These are phyloP conservation scores for Eucalyptus victrix DNA, from an alignment of 345 rosid genomes.

Conservation along the genomic window DNA sequence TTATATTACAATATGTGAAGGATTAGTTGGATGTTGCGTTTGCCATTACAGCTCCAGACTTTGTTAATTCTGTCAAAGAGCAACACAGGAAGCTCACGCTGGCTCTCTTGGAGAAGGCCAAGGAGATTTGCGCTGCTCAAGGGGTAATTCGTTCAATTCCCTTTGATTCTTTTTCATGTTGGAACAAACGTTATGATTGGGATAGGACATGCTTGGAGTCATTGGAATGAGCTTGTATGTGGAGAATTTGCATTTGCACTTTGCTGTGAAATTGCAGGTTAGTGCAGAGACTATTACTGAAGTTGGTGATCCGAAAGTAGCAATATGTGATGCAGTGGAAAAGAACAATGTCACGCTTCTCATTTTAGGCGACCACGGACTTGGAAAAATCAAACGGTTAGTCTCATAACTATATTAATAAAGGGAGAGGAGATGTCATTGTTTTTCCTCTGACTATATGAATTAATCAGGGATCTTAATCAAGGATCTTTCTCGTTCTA, in stretches of 20 bases:
- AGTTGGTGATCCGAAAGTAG: constrained; percentile 43
- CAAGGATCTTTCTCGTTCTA: background rate
- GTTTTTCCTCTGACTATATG: background rate
- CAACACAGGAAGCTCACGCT: constrained; percentile 3
- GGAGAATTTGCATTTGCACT: background rate
- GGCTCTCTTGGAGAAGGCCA: constrained; percentile 22
- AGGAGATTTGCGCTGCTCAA: constrained; percentile 9
- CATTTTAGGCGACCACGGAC: constrained; percentile 25
- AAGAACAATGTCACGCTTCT: constrained; percentile 45
- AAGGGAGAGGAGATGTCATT: background rate
- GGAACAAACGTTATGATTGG: background rate
- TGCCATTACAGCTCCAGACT: constrained; percentile 6
- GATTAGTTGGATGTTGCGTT: background rate
- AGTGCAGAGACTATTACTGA: constrained; percentile 30
- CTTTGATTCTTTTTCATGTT: background rate
- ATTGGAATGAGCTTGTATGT: background rate
- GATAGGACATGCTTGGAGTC: background rate
- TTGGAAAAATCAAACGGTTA: constrained; percentile 41
- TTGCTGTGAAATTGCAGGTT: constrained; percentile 1
- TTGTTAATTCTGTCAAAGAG: background rate
- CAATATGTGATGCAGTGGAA: constrained; percentile 49
- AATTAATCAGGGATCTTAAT: background rate
- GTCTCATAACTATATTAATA: background rate
- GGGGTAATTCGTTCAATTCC: constrained; percentile 6
- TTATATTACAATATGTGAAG: background rate